A percentile compares a stretch with the other conserved stretches of the same genome.
Conservation (phyloP, 768 basidiomycete species). For the Termitomyces sp. region DNA sequence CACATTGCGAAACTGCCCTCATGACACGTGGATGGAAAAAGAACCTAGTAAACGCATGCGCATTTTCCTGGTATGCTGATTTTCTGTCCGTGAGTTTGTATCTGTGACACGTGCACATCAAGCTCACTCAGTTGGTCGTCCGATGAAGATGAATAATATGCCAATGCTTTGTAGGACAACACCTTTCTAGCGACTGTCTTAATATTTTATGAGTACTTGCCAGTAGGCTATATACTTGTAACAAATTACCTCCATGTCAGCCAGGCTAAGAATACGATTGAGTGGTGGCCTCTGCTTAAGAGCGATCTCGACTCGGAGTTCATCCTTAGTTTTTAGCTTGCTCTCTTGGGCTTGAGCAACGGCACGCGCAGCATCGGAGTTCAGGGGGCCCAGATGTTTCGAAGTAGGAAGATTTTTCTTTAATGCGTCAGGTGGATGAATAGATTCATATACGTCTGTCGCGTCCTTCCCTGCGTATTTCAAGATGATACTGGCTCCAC, state of each 20-base stretch:
- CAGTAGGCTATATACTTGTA: background rate
- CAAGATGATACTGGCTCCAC: conserved; percentile 79
- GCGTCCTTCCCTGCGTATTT: conserved; percentile 86
- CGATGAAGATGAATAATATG: conserved; percentile 84
- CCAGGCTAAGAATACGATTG: conserved; percentile 65
- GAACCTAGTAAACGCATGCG: conserved; percentile 77
- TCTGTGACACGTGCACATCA: background rate
- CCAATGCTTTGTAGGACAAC: conserved; percentile 70
- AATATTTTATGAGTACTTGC: background rate
- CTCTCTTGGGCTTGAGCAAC: conserved; percentile 35
- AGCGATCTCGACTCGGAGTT: conserved; percentile 63
- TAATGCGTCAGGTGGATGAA: conserved; percentile 83
- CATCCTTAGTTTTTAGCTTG: conserved; percentile 61
- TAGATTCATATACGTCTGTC: conserved; percentile 71
- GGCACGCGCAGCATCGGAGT: conserved; percentile 37
- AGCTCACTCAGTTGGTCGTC: conserved; percentile 79
- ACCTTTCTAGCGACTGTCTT: conserved; percentile 71
- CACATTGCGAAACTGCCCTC: conserved; percentile 58
- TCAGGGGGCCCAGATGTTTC: conserved; percentile 71
- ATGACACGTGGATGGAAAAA: conserved; percentile 87
- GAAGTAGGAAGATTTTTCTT: conserved; percentile 65
- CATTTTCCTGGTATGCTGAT: conserved; percentile 63
- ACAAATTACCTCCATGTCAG: conserved; percentile 73
- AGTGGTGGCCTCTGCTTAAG: conserved; percentile 61
- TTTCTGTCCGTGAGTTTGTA: conserved; percentile 17